phyloP scores from a whole-genome alignment of 176 grass and related monocot species.

The Oryza longistaminata region DNA sequence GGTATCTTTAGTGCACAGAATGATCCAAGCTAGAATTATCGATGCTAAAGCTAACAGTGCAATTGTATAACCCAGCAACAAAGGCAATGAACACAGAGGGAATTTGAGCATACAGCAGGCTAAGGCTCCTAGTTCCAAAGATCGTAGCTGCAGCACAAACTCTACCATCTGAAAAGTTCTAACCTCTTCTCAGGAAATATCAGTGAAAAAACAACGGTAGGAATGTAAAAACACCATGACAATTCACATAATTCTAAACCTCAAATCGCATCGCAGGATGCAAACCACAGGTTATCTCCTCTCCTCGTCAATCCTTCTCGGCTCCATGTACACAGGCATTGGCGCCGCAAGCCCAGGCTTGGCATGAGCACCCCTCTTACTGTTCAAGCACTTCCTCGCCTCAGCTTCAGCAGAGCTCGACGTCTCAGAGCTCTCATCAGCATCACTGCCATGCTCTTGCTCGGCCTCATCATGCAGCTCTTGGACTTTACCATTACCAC shows the following conservation, averaged over 20 bases:
- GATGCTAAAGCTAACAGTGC: background rate
- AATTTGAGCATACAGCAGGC: conserved; percentile 11
- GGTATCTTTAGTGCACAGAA: conserved; percentile 10
- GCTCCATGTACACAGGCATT: conserved; percentile 67
- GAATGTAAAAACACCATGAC: background rate
- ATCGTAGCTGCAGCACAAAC: conserved; percentile 7
- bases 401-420: conserved; percentile 35
- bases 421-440: conserved; percentile 44
- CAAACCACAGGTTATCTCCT: conserved; percentile 28
- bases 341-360: conserved; percentile 55
- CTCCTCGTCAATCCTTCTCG: conserved; percentile 28
- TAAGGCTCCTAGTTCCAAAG: conserved; percentile 25
- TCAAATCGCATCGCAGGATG: background rate
- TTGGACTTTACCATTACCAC: conserved; percentile 18
- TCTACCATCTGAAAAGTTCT: background rate
- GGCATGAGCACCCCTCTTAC: conserved; percentile 31
- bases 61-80: conserved; percentile 31
- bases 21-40: conserved; percentile 18
- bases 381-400: conserved; percentile 1
- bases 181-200: conserved; percentile 12
- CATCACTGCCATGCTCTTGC: conserved; percentile 19
- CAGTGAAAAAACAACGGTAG: background rate
- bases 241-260: conserved; percentile 6
- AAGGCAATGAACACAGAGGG: background rate
- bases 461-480: conserved; percentile 14